Percentiles rank a stretch among this genome's conserved stretches.
Evolutionary conservation across 768 basidiomycete genomes (phyloP).

Genomic region (Boletales sp.): DNA sequence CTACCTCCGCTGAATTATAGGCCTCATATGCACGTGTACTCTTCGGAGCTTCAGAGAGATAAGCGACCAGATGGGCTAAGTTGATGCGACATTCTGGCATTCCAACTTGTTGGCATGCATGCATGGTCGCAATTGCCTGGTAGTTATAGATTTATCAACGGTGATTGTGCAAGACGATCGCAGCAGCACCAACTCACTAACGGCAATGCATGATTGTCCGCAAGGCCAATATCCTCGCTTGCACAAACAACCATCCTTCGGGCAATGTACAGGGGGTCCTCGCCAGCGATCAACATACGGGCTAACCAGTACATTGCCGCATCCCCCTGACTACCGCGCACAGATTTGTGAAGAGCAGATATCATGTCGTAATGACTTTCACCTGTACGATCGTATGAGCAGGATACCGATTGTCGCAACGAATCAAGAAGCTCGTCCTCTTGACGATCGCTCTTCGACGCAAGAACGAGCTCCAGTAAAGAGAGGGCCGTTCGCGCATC

Average conservation of each 20-base stretch:
- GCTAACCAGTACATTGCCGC: constrained; percentile 90
- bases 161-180: constrained; percentile 10
- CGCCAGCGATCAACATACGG: constrained; percentile 75
- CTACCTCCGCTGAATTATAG: constrained; percentile 65
- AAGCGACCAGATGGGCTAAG: constrained; percentile 71
- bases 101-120: constrained; percentile 67
- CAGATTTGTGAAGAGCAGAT: constrained; percentile 78
- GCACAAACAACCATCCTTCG: constrained; percentile 76
- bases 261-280: constrained; percentile 77
- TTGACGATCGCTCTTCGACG: constrained; percentile 35
- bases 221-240: constrained; percentile 83
- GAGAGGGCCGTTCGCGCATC: constrained; percentile 79
- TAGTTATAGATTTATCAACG: neutral
- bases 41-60: constrained; percentile 81
- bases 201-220: constrained; percentile 73
- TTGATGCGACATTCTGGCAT: constrained; percentile 83
- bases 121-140: constrained; percentile 61
- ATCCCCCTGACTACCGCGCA: constrained; percentile 70
- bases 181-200: constrained; percentile 42
- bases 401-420: constrained; percentile 59
- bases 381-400: constrained; percentile 71
- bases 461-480: constrained; percentile 66
- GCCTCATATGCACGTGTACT: constrained; percentile 77
- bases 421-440: constrained; percentile 52
- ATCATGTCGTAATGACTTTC: constrained; percentile 82